phyloP scores from a whole-genome alignment of 148 eudicot species.

The Rhododendron kiyosumense region DNA sequence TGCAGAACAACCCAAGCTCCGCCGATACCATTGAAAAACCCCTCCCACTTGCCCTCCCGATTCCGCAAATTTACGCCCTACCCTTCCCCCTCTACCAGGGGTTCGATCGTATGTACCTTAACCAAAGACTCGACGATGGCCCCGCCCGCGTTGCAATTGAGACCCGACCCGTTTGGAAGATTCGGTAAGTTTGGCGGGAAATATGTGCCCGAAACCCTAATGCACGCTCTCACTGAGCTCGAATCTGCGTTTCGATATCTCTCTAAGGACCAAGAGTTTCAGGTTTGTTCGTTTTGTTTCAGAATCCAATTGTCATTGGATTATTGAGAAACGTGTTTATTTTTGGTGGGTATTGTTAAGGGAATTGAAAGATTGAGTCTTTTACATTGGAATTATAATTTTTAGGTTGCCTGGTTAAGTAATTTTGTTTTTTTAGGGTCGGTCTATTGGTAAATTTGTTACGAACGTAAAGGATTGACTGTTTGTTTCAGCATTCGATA shows the following conservation, averaged over 20 bases:
- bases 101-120: slow-evolving; percentile 37
- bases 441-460: neutral
- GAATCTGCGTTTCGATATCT: slow-evolving; percentile 63
- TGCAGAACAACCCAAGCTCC: slow-evolving; percentile 16
- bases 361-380: neutral
- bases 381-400: neutral
- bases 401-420: neutral
- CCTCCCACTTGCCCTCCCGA: slow-evolving; percentile 24
- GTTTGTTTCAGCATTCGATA: neutral
- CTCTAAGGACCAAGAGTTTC: slow-evolving; percentile 52
- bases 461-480: neutral
- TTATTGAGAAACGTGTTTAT: neutral
- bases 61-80: slow-evolving; percentile 18
- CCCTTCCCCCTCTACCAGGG: slow-evolving; percentile 1
- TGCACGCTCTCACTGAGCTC: slow-evolving; percentile 83
- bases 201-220: slow-evolving; percentile 91
- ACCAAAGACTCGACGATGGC: slow-evolving; percentile 16
- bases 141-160: slow-evolving; percentile 22
- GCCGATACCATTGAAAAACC: neutral
- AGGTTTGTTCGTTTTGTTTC: slow-evolving; percentile 35
- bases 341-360: neutral
- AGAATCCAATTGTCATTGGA: neutral
- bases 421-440: neutral
- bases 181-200: slow-evolving; percentile 92
- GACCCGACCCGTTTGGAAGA: slow-evolving; percentile 88